Evolutionary conservation across 1,284 basidiomycete species (phyloP), one percentile per base, ranked within the genome.

Genomic region (Cutaneotrichosporon cavernicola): DNA sequence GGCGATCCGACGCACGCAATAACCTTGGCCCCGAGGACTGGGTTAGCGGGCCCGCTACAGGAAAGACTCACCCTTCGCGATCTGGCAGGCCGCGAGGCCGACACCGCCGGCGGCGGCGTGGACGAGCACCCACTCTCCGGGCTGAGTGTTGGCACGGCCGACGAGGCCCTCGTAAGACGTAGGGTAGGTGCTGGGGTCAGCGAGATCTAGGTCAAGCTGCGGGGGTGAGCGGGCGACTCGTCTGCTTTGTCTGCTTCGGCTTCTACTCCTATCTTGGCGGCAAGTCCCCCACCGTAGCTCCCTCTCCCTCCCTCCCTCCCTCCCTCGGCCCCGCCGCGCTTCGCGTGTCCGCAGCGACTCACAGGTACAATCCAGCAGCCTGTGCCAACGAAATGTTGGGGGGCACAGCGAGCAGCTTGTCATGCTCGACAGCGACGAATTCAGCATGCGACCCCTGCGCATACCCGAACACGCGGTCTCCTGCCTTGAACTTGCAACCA

Each of bases 391-490:
- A 82, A 78, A 92, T 84, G 40, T 83, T 84, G 14, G 84, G 79
- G 0, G 90, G 90, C 7, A 92, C 83, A 13, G 84, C 83, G n/a
- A 86, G 71, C 31, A 89, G 74, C 22, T 73, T 65, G 22, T 78
- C 78, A 81, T 84, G 85, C 55, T 85, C 78, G 16, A 83, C 85
- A 0, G 85, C 85, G 61, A 90, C 83, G 68, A 85, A 86, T 69
- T 96, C 92, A 9, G 88, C 90, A 76, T 87, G 92, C 14, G 89
- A 83, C 21, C 80, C 96, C 74, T 91, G 88, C 0, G 83, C 85
- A n/a, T 86, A 87, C 6, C 96, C 96, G 74, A 97, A 96, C 0
- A 99, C 91, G 60, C 91, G 83, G 77, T 97, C 89, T 18, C 96
- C 95, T 1, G 85, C 86, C 73, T 88, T 87, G 76, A 89, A 91